phyloP scores from a whole-genome alignment of 2,329 filamentous ascomycete species.

The Fusarium miscanthi region DNA sequence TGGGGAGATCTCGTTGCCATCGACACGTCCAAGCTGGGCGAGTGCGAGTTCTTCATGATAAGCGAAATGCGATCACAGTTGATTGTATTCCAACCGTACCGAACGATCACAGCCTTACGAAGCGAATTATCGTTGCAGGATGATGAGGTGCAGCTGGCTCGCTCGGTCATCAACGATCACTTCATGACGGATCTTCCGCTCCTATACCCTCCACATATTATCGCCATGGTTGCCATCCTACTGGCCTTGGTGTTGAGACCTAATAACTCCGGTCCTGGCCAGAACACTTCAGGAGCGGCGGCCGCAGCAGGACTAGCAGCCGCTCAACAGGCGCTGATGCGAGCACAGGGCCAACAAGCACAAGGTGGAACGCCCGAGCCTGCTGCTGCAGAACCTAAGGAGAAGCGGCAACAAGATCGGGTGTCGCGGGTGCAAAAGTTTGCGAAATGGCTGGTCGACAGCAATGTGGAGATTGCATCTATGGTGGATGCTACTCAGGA shows the following conservation, averaged over 20 bases:
- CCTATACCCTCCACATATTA: constrained; percentile 84
- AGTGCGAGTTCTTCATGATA: constrained; percentile 94
- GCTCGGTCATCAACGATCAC: constrained; percentile 89
- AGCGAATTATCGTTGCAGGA: constrained; percentile 75
- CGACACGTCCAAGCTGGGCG: constrained; percentile 86
- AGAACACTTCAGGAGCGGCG: constrained; percentile 45
- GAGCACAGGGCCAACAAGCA: constrained; percentile 54
- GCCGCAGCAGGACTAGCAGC: constrained; percentile 60
- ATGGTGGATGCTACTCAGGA: constrained; percentile 93
- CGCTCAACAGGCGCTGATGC: constrained; percentile 61
- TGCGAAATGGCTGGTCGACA: constrained; percentile 86
- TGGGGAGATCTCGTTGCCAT: constrained; percentile 83
- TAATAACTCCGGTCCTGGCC: constrained; percentile 46
- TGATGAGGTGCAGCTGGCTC: constrained; percentile 82
- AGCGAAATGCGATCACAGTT: constrained; percentile 91
- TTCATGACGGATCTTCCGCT: constrained; percentile 93
- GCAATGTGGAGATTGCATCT: constrained; percentile 83
- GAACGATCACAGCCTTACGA: constrained; percentile 78
- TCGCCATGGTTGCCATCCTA: constrained; percentile 88
- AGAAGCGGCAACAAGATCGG: constrained; percentile 64
- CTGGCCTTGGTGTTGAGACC: constrained; percentile 86
- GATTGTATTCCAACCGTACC: constrained; percentile 91
- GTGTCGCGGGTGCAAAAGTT: constrained; percentile 74
- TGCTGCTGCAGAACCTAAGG: constrained; percentile 51
- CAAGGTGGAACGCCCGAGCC: constrained; percentile 35